Percentiles rank a stretch among this genome's conserved stretches.
These are phyloP conservation scores for Pseudocercospora pini-densiflorae DNA, from an alignment of 2,329 filamentous ascomycete species.

Conservation along the genomic window DNA sequence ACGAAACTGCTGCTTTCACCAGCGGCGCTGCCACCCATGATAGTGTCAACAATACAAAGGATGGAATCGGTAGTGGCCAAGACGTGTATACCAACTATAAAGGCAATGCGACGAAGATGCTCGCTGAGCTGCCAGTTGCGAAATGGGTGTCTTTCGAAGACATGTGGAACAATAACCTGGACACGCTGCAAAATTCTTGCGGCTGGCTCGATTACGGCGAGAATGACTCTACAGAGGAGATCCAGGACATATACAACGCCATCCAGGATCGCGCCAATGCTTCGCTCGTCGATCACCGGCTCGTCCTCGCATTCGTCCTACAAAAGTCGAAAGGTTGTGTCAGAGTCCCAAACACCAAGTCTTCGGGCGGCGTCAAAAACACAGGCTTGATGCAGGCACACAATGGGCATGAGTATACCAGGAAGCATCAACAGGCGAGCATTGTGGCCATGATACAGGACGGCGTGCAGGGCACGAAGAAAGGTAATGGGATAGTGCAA, in stretches of 20 bases:
- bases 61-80: conserved; percentile 15
- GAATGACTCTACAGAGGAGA: conserved; percentile 39
- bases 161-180: conserved; percentile 38
- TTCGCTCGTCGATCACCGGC: conserved; percentile 45
- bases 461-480: conserved; percentile 48
- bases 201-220: conserved; percentile 15
- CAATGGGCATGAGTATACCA: conserved; percentile 40
- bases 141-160: conserved; percentile 27
- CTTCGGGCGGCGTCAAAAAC: conserved; percentile 46
- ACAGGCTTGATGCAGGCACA: conserved; percentile 55
- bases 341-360: conserved; percentile 41
- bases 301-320: conserved; percentile 51
- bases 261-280: conserved; percentile 41
- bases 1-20: conserved; percentile 17
- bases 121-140: conserved; percentile 1
- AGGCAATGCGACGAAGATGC: conserved; percentile 15
- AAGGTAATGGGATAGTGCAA: conserved; percentile 50
- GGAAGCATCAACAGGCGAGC: conserved; percentile 31
- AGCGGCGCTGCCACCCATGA: conserved; percentile 14
- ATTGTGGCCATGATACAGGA: conserved; percentile 46
- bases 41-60: conserved; percentile 13
- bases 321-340: conserved; percentile 54
- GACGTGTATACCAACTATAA: conserved; percentile 21
- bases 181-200: conserved; percentile 12
- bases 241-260: conserved; percentile 43